Evolutionary conservation across 495 filamentous ascomycete genomes (phyloP).

Genomic region (Aspergillus kassunensis): DNA sequence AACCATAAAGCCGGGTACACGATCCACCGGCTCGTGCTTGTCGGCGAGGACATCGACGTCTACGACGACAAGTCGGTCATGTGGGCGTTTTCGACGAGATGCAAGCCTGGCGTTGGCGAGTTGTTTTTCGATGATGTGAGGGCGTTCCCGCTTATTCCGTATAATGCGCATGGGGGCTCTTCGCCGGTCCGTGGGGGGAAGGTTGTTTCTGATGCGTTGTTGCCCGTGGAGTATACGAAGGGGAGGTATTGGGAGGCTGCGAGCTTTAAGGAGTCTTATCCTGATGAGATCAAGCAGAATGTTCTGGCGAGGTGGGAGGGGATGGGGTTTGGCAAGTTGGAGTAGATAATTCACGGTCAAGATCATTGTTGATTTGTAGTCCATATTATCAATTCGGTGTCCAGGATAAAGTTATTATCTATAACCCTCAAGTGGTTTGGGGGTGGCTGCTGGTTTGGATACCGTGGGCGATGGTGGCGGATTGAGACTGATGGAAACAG

Average conservation of each 20-base stretch:
- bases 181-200: constrained; percentile 31
- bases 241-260: constrained; percentile 30
- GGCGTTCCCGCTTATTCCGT: constrained; percentile 38
- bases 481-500: too few species aligned
- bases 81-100: constrained; percentile 42
- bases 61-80: constrained; percentile 35
- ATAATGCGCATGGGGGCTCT: constrained; percentile 32
- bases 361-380: too few species aligned
- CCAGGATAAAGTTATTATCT: too few species aligned
- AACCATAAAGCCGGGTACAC: constrained; percentile 34
- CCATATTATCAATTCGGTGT: too few species aligned
- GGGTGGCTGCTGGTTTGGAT: too few species aligned
- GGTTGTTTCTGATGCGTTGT: constrained; percentile 36
- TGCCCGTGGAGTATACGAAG: constrained; percentile 34
- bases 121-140: constrained; percentile 35
- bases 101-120: constrained; percentile 34
- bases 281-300: constrained; percentile 31
- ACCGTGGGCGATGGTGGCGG: too few species aligned
- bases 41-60: constrained; percentile 39
- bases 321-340: constrained; percentile 27
- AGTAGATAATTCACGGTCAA: constrained; percentile 15
- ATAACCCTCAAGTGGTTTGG: too few species aligned
- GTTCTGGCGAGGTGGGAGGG: constrained; percentile 30
- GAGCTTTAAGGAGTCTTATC: constrained; percentile 34
- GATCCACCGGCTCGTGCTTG: constrained; percentile 35